A percentile compares a stretch with the other conserved stretches of the same genome.
These are phyloP conservation scores for Blastocystis sp. DNA, from an alignment of 352 stramenopile genomes.

Conservation along the genomic window DNA sequence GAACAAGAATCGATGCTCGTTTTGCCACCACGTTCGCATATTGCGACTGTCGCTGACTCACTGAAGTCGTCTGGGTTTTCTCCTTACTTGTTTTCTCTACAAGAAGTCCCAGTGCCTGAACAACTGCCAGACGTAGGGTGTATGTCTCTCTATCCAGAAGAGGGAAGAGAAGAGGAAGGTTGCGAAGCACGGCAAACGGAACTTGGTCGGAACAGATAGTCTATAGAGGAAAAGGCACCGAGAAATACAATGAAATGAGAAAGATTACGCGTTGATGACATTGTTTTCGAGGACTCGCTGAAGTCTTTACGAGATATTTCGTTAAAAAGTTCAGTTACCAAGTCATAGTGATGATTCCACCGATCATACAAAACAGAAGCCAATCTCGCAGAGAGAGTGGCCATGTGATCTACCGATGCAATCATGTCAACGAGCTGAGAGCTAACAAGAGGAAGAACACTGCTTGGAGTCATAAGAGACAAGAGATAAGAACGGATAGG, in stretches of 20 bases:
- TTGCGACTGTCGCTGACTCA: neutral
- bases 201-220: slow-evolving; percentile 24
- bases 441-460: neutral
- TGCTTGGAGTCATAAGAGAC: neutral
- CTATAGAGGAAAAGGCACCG: neutral
- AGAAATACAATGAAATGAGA: slow-evolving; percentile 27
- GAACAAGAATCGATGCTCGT: slow-evolving; percentile 25
- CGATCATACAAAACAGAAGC: neutral
- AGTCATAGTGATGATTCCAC: neutral
- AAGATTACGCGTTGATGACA: neutral
- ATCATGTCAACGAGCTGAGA: slow-evolving; percentile 5
- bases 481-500: neutral
- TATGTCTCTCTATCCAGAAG: slow-evolving; percentile 1
- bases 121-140: neutral
- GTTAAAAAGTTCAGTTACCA: slow-evolving; percentile 15
- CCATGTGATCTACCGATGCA: neutral
- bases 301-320: neutral
- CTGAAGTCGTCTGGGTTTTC: neutral
- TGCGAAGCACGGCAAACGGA: slow-evolving; percentile 14
- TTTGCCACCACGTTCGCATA: slow-evolving; percentile 5
- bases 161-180: neutral
- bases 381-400: neutral
- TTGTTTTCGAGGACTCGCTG: neutral
- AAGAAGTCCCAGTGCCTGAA: neutral
- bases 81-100: neutral